phyloP scores from a whole-genome alignment of 176 grass and related monocot genomes.

The Typha latifolia region DNA sequence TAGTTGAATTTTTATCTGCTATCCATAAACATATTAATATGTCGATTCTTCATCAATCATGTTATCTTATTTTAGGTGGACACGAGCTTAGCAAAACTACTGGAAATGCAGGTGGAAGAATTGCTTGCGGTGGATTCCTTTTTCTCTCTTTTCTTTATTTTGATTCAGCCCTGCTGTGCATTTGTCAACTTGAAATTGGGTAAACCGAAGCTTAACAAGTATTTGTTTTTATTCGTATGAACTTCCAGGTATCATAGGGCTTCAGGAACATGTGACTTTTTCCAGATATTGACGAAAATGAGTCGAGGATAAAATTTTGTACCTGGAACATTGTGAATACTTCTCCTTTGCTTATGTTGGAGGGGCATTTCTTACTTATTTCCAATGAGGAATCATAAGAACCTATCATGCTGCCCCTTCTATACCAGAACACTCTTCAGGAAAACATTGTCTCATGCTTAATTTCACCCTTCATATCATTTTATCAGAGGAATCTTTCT shows the following conservation, averaged over 20 bases:
- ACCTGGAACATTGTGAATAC: not conserved
- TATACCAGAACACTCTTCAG: no score
- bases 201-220: no score
- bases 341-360: no score
- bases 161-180: no score
- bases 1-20: no score
- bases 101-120: constrained; percentile 63
- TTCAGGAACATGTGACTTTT: constrained; percentile 11
- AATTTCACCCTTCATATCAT: no score
- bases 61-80: constrained; percentile 38
- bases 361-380: no score
- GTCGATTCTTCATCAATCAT: not conserved
- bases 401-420: no score
- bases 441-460: no score
- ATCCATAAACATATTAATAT: not conserved
- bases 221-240: not conserved
- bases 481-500: no score
- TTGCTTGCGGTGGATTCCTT: constrained; percentile 44
- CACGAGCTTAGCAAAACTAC: constrained; percentile 61
- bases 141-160: no score
- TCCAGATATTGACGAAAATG: not conserved
- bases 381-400: no score
- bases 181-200: not conserved
- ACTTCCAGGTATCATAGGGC: constrained; percentile 48
- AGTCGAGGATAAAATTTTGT: not conserved